These are phyloP conservation scores for Artemisia annua DNA, from an alignment of 129 eudicot species.

Conservation along the genomic window DNA sequence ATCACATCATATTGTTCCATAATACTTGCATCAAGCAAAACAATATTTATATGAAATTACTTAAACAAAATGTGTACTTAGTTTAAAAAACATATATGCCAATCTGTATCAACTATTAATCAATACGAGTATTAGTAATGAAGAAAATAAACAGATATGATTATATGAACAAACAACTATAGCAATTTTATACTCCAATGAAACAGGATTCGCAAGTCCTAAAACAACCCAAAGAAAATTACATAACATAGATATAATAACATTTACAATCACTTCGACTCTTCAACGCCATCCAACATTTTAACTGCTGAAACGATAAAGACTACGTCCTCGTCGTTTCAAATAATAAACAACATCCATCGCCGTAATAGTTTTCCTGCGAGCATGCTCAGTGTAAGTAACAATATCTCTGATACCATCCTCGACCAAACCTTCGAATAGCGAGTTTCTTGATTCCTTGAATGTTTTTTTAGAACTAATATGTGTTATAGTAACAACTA, in stretches of 20 bases:
- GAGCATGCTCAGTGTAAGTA: slow-evolving; percentile 27
- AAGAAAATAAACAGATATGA: too few relatives aligned
- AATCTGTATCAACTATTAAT: too few relatives aligned
- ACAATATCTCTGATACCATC: slow-evolving; percentile 25
- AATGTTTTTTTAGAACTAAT: neutral
- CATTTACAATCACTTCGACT: too few relatives aligned
- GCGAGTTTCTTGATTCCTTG: slow-evolving; percentile 12
- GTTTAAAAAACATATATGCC: too few relatives aligned
- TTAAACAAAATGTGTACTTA: too few relatives aligned
- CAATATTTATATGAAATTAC: too few relatives aligned
- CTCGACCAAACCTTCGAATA: neutral
- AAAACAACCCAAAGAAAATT: neutral
- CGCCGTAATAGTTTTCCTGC: slow-evolving; percentile 24
- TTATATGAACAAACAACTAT: neutral
- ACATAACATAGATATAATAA: neutral
- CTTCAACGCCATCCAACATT: neutral
- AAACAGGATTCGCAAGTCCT: neutral
- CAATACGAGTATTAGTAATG: too few relatives aligned
- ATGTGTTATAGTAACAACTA: neutral
- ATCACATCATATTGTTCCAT: too few relatives aligned
- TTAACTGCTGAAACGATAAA: slow-evolving; percentile 21
- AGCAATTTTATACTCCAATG: neutral
- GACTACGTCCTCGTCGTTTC: slow-evolving; percentile 22
- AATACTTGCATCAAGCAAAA: too few relatives aligned
- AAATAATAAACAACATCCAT: slow-evolving; percentile 28